Evolutionary conservation across 495 filamentous ascomycete species (phyloP).

Genomic region (Lasiosphaeria hispida): DNA sequence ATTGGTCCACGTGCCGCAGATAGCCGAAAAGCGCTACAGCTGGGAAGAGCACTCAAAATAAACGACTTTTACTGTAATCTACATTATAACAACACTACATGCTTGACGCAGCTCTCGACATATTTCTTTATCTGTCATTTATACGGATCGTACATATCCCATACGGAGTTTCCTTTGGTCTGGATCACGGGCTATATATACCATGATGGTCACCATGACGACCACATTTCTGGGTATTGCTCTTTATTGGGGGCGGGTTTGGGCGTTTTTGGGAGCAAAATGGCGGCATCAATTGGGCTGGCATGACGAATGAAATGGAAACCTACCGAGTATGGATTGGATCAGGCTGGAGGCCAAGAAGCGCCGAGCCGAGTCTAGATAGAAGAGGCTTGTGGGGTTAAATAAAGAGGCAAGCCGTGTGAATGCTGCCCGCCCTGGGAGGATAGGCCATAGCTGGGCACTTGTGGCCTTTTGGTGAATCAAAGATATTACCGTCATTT

Average conservation of each 20-base stretch:
- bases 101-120: constrained; percentile 11
- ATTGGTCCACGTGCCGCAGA: constrained; percentile 50
- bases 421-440: no score
- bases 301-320: neutral
- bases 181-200: constrained; percentile 4
- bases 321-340: neutral
- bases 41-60: constrained; percentile 38
- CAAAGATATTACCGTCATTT: no score
- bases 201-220: constrained; percentile 1
- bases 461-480: no score
- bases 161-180: constrained; percentile 3
- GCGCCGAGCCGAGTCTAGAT: neutral
- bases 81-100: neutral
- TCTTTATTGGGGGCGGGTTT: neutral
- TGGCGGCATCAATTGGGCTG: neutral
- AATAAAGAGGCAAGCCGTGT: no score
- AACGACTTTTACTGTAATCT: constrained; percentile 1
- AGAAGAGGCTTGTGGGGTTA: neutral
- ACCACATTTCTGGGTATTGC: neutral
- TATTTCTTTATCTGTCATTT: neutral
- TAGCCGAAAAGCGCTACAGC: constrained; percentile 50
- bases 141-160: constrained; percentile 7
- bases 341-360: neutral
- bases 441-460: no score
- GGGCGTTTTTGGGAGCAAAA: constrained; percentile 10